Evolutionary conservation across 2,329 filamentous ascomycete genomes (phyloP).

Genomic region (Diaporthe citri): DNA sequence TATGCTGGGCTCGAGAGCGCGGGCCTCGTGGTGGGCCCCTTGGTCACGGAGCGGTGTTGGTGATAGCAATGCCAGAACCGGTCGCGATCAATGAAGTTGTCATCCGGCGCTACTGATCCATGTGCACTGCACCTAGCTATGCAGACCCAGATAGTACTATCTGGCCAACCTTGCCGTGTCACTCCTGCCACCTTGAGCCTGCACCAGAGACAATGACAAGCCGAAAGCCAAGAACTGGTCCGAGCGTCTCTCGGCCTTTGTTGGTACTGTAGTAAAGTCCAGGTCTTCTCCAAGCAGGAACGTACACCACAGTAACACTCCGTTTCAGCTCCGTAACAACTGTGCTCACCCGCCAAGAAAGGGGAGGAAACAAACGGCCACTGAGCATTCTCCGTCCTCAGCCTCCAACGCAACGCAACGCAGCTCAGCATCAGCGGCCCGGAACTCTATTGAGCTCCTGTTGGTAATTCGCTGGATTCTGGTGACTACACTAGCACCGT

Average conservation of each 20-base stretch:
- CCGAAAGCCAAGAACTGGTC: constrained; percentile 16
- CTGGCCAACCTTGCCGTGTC: constrained; percentile 23
- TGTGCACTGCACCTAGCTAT: constrained; percentile 11
- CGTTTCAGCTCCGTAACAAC: constrained; percentile 17
- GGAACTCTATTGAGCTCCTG: constrained; percentile 15
- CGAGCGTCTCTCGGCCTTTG: not conserved
- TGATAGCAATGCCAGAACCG: constrained; percentile 28
- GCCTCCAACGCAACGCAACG: constrained; percentile 25
- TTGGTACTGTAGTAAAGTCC: not conserved
- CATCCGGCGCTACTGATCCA: constrained; percentile 27
- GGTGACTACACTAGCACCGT: not conserved
- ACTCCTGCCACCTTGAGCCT: not conserved
- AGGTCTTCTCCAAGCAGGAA: not conserved
- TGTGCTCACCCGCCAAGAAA: not conserved
- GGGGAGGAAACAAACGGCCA: constrained; percentile 6
- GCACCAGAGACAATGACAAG: constrained; percentile 1
- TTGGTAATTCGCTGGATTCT: not conserved
- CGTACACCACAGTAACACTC: not conserved
- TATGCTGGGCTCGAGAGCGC: constrained; percentile 26
- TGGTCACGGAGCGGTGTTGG: constrained; percentile 24
- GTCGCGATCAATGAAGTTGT: constrained; percentile 37
- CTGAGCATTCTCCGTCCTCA: constrained; percentile 13
- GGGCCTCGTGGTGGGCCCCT: constrained; percentile 32
- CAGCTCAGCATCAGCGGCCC: constrained; percentile 7
- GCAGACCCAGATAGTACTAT: not conserved